phyloP scores from a whole-genome alignment of 805 yeast species.

The Candida silvicultrix region DNA sequence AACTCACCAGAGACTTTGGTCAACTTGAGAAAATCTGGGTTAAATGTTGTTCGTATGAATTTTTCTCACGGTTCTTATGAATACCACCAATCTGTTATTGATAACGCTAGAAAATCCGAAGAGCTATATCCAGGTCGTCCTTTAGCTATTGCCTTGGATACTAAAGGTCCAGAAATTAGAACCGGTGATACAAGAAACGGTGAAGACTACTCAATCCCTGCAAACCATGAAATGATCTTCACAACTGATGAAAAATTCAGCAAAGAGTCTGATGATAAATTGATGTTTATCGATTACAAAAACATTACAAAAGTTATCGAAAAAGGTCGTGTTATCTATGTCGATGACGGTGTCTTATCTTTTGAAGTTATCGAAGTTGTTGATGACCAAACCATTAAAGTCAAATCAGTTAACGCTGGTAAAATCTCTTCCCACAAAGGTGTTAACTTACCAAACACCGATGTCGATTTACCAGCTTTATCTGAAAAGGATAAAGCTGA shows the following conservation, averaged over 20 bases:
- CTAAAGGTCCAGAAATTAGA: conserved; percentile 99
- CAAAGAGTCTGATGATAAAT: conserved; percentile 63
- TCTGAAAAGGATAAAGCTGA: conserved; percentile 95
- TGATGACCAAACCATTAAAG: conserved; percentile 78
- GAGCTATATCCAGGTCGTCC: conserved; percentile 91
- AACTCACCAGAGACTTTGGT: conserved; percentile 81
- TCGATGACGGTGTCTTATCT: conserved; percentile 96
- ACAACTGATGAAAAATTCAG: conserved; percentile 83
- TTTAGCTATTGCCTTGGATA: conserved; percentile 95
- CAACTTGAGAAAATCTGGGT: conserved; percentile 91
- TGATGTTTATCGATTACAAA: conserved; percentile 90
- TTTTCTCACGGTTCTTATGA: conserved; percentile 98
- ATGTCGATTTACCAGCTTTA: conserved; percentile 96
- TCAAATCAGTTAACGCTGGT: conserved; percentile 89
- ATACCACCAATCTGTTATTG: conserved; percentile 95
- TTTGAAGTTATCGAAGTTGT: conserved; percentile 84
- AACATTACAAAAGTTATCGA: conserved; percentile 94
- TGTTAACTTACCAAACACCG: conserved; percentile 98
- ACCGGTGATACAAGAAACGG: conserved; percentile 88
- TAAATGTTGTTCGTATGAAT: conserved; percentile 98
- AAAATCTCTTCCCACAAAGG: conserved; percentile 97
- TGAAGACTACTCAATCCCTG: conserved; percentile 73
- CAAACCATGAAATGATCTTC: conserved; percentile 88
- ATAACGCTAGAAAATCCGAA: conserved; percentile 94
- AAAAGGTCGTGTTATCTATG: conserved; percentile 83